Base-by-base conservation (phyloP, 345 rosid genomes). In the Salix viminalis region DNA sequence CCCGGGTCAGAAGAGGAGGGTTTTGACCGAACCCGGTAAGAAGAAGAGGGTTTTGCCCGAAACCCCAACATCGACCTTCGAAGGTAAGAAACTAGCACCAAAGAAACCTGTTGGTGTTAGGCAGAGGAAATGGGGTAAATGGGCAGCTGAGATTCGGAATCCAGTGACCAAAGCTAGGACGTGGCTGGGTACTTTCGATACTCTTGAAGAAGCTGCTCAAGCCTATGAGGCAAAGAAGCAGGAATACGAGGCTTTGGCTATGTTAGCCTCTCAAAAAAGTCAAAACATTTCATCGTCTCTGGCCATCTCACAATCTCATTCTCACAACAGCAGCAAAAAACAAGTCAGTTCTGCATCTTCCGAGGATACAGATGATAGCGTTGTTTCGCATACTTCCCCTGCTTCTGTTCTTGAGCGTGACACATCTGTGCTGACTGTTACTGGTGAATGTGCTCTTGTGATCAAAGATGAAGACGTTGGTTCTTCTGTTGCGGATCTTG, bases 111-210 rank as follows among this genome's bases (percentile, higher is more conserved):
- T 79, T 79, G 99, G 99, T 41, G 91, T 93, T 65, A 83, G 99
- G 79, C 95, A 80, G 71, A 82, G 99, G 65, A 89, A 87, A 73
- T 96, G 98, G 92, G 99, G 99, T 0, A 96, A 85, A 75, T 93
- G 92, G 94, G 92, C 95, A n/a, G 98, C 99, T 48, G 97, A 92
- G 82, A 91, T 93, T 65, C 73, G 85, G 6, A 86, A 93, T 75
- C 99, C 99, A 4, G 19, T 87, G 24, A 84, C 85, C 54, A 88
- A 76, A 58, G 80, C 79, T 56, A 89, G 91, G 75, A 78, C 77
- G 48, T 96, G 99, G 98, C 82, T 96, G 82, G 98, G 98, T 62
- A 93, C 98, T 50, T 96, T 70, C 71, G 68, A 75, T 16, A 91
- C 94, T 32, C 82, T 75, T 2, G 94, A 93, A 84, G 97, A 91